Evolutionary conservation across 306 rosid species (phyloP).

Genomic region (Pterocarpus macrocarpus): DNA sequence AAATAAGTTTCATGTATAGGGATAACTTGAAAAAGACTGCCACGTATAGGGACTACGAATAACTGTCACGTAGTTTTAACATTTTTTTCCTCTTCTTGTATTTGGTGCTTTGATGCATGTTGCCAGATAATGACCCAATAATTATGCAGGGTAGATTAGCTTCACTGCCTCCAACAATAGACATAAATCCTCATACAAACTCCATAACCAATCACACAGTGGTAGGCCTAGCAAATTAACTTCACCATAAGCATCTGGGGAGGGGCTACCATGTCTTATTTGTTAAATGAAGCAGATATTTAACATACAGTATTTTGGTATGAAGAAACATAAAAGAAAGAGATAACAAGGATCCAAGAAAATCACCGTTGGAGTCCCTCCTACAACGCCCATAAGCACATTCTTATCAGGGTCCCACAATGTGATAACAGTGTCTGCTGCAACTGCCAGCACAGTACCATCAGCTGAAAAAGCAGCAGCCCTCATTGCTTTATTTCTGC

Average conservation of each 20-base stretch:
- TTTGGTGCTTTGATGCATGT: conserved; percentile 34
- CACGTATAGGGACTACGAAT: not conserved
- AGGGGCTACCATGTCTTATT: conserved; percentile 28
- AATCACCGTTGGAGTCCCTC: conserved; percentile 71
- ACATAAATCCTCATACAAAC: conserved; percentile 30
- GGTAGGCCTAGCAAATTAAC: conserved; percentile 4
- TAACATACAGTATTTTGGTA: not conserved
- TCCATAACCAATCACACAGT: conserved; percentile 16
- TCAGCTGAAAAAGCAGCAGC: conserved; percentile 91
- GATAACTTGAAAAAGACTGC: no score
- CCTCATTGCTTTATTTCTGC: conserved; percentile 87
- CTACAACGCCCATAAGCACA: conserved; percentile 83
- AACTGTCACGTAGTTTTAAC: not conserved
- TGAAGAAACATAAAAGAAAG: conserved; percentile 23
- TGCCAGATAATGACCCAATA: conserved; percentile 16
- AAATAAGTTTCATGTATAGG: no score
- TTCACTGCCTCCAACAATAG: conserved; percentile 12
- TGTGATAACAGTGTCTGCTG: conserved; percentile 89
- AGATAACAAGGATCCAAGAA: conserved; percentile 26
- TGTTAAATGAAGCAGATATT: conserved; percentile 6
- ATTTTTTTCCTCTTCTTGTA: not conserved
- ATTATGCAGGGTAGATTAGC: not conserved
- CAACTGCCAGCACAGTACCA: conserved; percentile 94
- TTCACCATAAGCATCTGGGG: conserved; percentile 4
- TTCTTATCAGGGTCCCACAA: conserved; percentile 93